A percentile compares a stretch with the other conserved stretches of the same genome.
phyloP scores from a whole-genome alignment of 164 flowering plant genomes.

The Akebia trifoliata region DNA sequence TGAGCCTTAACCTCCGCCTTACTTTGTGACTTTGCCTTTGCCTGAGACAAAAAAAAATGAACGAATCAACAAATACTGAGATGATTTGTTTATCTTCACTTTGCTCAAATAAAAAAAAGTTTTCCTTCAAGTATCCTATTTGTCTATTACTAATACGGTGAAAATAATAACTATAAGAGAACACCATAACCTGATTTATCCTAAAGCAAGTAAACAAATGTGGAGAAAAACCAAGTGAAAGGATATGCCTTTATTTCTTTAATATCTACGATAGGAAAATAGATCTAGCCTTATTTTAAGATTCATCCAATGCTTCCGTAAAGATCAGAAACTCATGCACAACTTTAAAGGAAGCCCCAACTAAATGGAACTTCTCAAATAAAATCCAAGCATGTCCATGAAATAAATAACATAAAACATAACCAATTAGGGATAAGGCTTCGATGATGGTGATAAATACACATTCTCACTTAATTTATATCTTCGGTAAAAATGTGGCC shows the following conservation, averaged over 20 bases:
- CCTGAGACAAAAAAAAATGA: slow-evolving; percentile 24
- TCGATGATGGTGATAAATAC: neutral
- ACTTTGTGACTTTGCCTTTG: slow-evolving; percentile 42
- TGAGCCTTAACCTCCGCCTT: slow-evolving; percentile 54
- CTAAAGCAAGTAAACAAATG: no score
- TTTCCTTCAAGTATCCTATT: neutral
- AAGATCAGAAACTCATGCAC: neutral
- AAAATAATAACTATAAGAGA: no score
- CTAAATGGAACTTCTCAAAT: neutral
- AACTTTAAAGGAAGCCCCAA: neutral
- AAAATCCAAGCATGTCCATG: neutral
- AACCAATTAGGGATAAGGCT: neutral
- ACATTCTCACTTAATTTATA: neutral
- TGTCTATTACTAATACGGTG: no score
- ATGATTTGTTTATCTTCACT: neutral
- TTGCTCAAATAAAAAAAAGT: neutral
- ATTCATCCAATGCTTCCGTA: neutral
- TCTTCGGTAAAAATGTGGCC: no score
- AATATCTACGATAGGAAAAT: no score
- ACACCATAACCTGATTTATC: no score
- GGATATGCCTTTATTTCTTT: no score
- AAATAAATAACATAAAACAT: neutral
- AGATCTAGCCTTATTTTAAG: no score
- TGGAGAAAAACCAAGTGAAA: no score
- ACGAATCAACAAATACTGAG: neutral